These are phyloP conservation scores for Smittium culicis DNA, from an alignment of 371 early-diverging fungal genomes.

Conservation along the genomic window DNA sequence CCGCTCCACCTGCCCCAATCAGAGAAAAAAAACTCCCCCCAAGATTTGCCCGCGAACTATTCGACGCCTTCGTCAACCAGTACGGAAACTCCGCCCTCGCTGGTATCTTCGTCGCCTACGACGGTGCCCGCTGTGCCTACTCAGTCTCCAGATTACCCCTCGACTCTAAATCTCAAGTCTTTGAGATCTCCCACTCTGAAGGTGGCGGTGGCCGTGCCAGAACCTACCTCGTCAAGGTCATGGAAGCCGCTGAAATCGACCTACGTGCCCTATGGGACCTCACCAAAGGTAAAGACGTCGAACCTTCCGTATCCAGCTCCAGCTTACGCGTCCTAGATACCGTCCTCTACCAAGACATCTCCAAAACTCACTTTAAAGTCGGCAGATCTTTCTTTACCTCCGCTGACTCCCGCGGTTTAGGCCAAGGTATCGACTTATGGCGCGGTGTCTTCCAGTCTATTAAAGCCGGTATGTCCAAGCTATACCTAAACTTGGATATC, in stretches of 20 bases:
- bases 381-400: conserved; percentile 75
- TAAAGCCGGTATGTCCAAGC: conserved; percentile 48
- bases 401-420: conserved; percentile 37
- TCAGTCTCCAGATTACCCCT: conserved; percentile 22
- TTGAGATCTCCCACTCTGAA: conserved; percentile 12
- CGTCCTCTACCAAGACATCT: neutral
- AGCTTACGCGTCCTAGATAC: conserved; percentile 68
- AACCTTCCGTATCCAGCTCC: conserved; percentile 27
- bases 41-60: neutral
- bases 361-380: conserved; percentile 18
- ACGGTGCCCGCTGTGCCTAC: conserved; percentile 47
- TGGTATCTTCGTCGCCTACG: conserved; percentile 36
- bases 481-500: conserved; percentile 71
- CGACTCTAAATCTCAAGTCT: conserved; percentile 12
- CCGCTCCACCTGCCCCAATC: neutral
- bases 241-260: conserved; percentile 40
- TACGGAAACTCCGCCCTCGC: conserved; percentile 20
- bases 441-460: conserved; percentile 79
- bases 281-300: conserved; percentile 27
- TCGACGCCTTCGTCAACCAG: neutral
- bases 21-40: conserved; percentile 7
- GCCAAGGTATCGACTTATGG: conserved; percentile 78
- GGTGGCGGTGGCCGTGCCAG: conserved; percentile 17
- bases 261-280: conserved; percentile 40
- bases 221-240: conserved; percentile 33